Conservation (phyloP, 2,329 filamentous ascomycete species). For the Pyricularia sp. region DNA sequence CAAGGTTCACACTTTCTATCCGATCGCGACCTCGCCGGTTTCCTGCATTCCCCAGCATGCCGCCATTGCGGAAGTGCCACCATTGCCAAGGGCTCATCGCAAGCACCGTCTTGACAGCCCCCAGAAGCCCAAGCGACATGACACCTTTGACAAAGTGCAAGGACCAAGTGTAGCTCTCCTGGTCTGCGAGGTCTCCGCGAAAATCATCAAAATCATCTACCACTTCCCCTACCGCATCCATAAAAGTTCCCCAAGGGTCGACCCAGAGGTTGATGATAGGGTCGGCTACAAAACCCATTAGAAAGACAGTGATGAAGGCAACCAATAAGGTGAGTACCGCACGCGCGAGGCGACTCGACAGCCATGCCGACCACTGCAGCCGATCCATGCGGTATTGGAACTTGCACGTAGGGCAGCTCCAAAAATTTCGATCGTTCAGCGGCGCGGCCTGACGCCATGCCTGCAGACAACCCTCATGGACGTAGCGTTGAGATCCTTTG, state of each 20-base stretch:
- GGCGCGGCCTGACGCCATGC: constrained; percentile 70
- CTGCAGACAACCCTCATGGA: constrained; percentile 82
- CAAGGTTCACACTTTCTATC: constrained; percentile 64
- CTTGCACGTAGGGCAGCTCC: constrained; percentile 76
- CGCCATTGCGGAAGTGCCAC: constrained; percentile 57
- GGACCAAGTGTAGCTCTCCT: constrained; percentile 50
- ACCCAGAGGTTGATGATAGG: constrained; percentile 82
- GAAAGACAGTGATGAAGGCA: constrained; percentile 59
- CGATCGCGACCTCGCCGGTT: constrained; percentile 50
- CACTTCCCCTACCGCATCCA: constrained; percentile 34
- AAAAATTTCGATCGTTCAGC: constrained; percentile 54
- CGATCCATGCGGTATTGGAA: constrained; percentile 72
- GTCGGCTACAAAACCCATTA: constrained; percentile 84
- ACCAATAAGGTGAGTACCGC: constrained; percentile 58
- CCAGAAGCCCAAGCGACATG: constrained; percentile 76
- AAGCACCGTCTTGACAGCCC: constrained; percentile 69
- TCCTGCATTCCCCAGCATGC: constrained; percentile 37
- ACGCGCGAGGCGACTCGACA: constrained; percentile 55
- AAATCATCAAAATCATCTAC: constrained; percentile 14
- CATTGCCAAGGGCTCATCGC: constrained; percentile 63
- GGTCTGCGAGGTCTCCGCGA: constrained; percentile 21
- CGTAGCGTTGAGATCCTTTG: constrained; percentile 84
- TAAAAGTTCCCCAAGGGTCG: constrained; percentile 56
- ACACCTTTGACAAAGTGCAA: constrained; percentile 84
- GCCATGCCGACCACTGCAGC: constrained; percentile 58